Evolutionary conservation across 2,329 filamentous ascomycete species (phyloP), one percentile per base, ranked within the genome.

Genomic region (Macrophomina phaseolina): DNA sequence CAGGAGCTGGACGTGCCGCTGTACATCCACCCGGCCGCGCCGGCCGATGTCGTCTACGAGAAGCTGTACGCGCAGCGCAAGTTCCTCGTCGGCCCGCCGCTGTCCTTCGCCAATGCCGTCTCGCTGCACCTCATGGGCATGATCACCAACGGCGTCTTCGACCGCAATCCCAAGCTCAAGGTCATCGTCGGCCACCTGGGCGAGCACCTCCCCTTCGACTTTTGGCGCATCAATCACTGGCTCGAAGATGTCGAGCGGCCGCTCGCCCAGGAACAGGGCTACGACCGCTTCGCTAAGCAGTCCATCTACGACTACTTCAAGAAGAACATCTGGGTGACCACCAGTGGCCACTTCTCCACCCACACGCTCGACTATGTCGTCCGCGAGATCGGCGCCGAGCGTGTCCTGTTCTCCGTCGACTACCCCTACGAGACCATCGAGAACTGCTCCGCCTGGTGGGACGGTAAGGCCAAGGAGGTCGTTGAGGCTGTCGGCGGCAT

Each of bases 1-100:
- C 81, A 81, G 1, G 85, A 89, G 51, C 83, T 90, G 0, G 85
- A 89, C 66, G 87, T 89, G 0, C 87, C 88, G 0, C 81, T 90
- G 58, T 90, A 90, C 71, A 80, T 90, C 0, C 88, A 90, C 74
- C 88, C 87, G 0, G 80, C 84, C 56, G 83, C 84, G 69, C 86
- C 88, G 1, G 70, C 71, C 5, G 86, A 86, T 6, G 81, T 80
- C 18, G 81, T 87, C 65, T 80, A 85, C 70, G 85, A 89, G 4
- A 86, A 86, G 71, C 81, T 88, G 6, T 89, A 84, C 81, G 83
- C 83, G 1, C 81, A 87, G 70, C 81, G 87, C 28, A 84, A 84
- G 72, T 89, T 83, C 81, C 82, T 89, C 34, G 77, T 89, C 52
- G 88, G 87, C 0, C 72, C 72, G 34, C 72, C 72, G 6, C 62